phyloP scores from a whole-genome alignment of 805 yeast genomes.

The Cyberlindnera amylophila region DNA sequence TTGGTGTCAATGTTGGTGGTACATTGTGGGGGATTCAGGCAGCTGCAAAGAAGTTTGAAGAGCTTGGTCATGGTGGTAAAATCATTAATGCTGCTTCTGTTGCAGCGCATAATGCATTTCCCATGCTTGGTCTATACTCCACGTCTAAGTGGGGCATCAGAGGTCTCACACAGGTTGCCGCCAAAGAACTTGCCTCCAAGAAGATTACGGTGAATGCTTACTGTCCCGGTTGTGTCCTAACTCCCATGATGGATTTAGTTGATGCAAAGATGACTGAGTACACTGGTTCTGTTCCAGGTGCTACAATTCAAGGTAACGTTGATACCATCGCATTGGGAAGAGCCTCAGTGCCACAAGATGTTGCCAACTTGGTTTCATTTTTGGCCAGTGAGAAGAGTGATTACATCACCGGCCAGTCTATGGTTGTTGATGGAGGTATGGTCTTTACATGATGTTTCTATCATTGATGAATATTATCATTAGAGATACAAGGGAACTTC shows the following conservation, averaged over 20 bases:
- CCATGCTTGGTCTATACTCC: slow-evolving; percentile 30
- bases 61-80: slow-evolving; percentile 32
- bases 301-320: slow-evolving; percentile 25
- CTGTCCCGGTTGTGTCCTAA: slow-evolving; percentile 37
- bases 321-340: slow-evolving; percentile 33
- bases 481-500: slow-evolving; percentile 1
- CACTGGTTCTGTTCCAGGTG: slow-evolving; percentile 28
- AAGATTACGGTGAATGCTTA: slow-evolving; percentile 35
- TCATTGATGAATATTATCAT: slow-evolving; percentile 1
- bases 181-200: slow-evolving; percentile 33
- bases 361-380: slow-evolving; percentile 34
- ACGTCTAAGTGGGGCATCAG: slow-evolving; percentile 36
- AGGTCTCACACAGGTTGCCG: slow-evolving; percentile 34
- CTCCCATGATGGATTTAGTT: slow-evolving; percentile 33
- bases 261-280: too few species aligned
- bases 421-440: slow-evolving; percentile 37
- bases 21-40: slow-evolving; percentile 34
- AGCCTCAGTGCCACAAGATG: slow-evolving; percentile 34
- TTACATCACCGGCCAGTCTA: slow-evolving; percentile 33
- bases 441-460: slow-evolving; percentile 12
- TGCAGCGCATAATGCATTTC: slow-evolving; percentile 31
- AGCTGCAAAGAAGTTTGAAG: slow-evolving; percentile 28
- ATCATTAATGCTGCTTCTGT: slow-evolving; percentile 37
- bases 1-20: slow-evolving; percentile 31
- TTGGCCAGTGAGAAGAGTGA: slow-evolving; percentile 34